Base-by-base conservation (phyloP, 495 filamentous ascomycete species). In the Amorphotheca resinae region DNA sequence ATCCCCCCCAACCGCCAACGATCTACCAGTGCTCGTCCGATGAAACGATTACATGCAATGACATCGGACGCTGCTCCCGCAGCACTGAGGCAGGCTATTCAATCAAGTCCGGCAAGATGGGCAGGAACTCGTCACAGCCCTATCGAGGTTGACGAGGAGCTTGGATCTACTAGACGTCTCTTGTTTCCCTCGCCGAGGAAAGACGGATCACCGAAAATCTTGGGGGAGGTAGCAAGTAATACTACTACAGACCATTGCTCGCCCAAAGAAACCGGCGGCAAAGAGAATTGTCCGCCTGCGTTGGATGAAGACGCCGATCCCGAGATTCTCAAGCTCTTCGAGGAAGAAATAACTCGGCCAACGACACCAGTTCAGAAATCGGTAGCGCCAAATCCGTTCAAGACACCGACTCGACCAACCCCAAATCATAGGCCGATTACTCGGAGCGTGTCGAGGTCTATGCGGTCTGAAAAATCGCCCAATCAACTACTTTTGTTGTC, bases 101-200 rank as follows among this genome's bases (percentile, higher is more conserved):
- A 81, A 50, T 85, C 82, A 11, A 85, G 80, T 44, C 82, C 82
- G 11, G 72, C 69, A n/a, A 67, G 72, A 46, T 73, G 76, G 46
- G 59, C 64, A 32, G 80, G 84, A 42, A 76, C 71, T 28, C 75
- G 74, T 41, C 64, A 75, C 50, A 76, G 74, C 51, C 77, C 87
- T 36, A 77, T 82, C 32, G 72, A 84, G 48, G 49, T 79, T 7
- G 72, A 76, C 34, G 60, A 63, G 36, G 60, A 66, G 22, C 64
- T 88, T 15, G 80, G 78, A 50, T 72, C 71, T 33, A 84, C 81
- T 18, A 73, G 84, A 56, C 74, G 89, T 55, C 61, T 87, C 25
- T 68, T 95, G 34, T 95, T 95, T 62, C 80, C 83, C n/a, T 74
- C 72, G 5, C 70, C 72, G 1, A 70, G 72, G 43, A 77, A 76